Conservation (phyloP, 352 stramenopile genomes). For the Phytophthora hibernalis region DNA sequence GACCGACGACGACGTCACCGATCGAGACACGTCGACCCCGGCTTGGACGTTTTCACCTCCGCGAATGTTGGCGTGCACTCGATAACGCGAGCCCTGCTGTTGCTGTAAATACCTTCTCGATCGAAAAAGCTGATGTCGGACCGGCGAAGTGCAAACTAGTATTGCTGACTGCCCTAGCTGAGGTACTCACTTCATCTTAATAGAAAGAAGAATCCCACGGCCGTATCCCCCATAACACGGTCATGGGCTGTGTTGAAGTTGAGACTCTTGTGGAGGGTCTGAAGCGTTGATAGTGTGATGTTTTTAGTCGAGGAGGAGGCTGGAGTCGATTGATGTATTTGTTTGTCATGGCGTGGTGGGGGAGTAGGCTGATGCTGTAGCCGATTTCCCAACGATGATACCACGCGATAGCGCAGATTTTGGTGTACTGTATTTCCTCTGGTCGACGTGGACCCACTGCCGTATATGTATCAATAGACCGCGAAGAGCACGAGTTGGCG, state of each 20-base stretch:
- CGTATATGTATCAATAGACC: too few relatives aligned
- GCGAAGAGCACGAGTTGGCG: too few relatives aligned
- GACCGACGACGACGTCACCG: not conserved
- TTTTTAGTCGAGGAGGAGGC: too few relatives aligned
- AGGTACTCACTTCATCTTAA: not conserved
- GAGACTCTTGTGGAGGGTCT: not conserved
- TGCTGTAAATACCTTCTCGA: not conserved
- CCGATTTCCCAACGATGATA: not conserved
- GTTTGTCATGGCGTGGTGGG: too few relatives aligned
- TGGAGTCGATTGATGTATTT: too few relatives aligned
- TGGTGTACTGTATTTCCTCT: not conserved
- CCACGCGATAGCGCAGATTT: not conserved
- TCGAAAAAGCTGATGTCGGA: not conserved
- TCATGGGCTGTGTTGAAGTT: not conserved
- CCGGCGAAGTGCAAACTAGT: not conserved
- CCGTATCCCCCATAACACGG: not conserved
- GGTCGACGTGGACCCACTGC: too few relatives aligned
- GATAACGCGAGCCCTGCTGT: not conserved
- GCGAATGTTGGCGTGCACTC: not conserved
- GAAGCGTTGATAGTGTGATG: not conserved
- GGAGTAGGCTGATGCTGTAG: not conserved
- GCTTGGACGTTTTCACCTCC: not conserved
- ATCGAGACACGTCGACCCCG: not conserved
- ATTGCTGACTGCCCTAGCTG: not conserved
- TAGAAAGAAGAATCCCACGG: not conserved